Percentiles rank a stretch among this genome's conserved stretches.
phyloP scores from a whole-genome alignment of 345 rosid species.

The Firmiana major region DNA sequence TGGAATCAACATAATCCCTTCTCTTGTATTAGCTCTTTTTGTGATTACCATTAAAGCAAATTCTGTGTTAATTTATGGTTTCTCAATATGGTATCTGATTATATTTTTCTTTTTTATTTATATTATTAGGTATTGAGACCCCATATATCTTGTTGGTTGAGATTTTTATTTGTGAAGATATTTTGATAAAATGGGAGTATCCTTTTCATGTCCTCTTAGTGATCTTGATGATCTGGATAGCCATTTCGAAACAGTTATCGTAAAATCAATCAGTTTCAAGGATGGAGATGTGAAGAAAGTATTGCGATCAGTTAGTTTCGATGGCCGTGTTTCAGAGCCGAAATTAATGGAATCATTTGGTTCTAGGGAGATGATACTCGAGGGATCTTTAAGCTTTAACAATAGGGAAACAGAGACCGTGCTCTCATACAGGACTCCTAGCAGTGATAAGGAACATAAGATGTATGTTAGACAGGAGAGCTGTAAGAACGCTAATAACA shows the following conservation, averaged over 20 bases:
- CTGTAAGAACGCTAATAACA: conserved; percentile 24
- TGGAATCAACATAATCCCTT: neutral
- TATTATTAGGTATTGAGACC: conserved; percentile 13
- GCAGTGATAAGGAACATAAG: conserved; percentile 29
- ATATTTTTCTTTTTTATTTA: neutral
- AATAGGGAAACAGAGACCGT: conserved; percentile 25
- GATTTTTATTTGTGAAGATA: conserved; percentile 13
- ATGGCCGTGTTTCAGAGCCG: conserved; percentile 36
- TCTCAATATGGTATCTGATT: neutral
- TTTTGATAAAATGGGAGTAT: conserved; percentile 28
- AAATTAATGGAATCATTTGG: conserved; percentile 26
- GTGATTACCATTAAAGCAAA: neutral
- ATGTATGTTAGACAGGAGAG: conserved; percentile 23
- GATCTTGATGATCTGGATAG: conserved; percentile 27
- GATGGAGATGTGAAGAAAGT: conserved; percentile 25
- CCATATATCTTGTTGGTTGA: conserved; percentile 11
- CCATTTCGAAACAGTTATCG: conserved; percentile 25
- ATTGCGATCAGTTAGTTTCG: conserved; percentile 38
- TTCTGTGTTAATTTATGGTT: neutral
- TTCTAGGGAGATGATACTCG: conserved; percentile 22
- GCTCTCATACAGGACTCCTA: conserved; percentile 24
- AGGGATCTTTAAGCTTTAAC: conserved; percentile 33
- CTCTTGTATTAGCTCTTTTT: neutral
- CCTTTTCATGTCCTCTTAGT: conserved; percentile 26
- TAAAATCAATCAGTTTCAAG: conserved; percentile 24